Conservation (phyloP, 176 grass and related monocot genomes). For the Paspalum vaginatum region DNA sequence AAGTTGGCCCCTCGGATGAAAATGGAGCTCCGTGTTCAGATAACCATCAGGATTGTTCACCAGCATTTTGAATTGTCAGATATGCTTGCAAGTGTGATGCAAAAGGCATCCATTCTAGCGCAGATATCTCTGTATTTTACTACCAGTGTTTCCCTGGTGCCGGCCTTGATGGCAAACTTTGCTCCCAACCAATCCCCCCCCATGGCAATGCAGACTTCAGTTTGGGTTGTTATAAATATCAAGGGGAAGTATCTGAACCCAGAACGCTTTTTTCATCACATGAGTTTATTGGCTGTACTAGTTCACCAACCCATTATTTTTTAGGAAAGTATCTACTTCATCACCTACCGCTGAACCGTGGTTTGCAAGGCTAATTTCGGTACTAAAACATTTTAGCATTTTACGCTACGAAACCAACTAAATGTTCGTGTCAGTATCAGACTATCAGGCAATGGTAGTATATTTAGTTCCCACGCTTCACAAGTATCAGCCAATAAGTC, state of each 20-base stretch:
- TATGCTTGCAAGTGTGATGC: neutral
- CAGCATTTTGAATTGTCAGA: too few species aligned
- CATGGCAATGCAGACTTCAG: neutral
- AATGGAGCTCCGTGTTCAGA: neutral
- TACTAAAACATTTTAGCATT: neutral
- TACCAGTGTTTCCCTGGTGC: neutral
- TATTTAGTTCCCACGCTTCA: neutral
- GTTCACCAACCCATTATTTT: conserved; percentile 12
- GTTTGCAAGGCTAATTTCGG: conserved; percentile 9
- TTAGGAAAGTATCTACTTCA: neutral
- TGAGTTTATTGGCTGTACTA: conserved; percentile 6
- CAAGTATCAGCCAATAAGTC: neutral
- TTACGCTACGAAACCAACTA: neutral
- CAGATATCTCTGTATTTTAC: neutral
- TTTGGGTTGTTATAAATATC: neutral
- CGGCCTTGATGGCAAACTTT: neutral
- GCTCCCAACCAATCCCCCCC: neutral
- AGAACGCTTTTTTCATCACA: neutral
- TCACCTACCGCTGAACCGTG: neutral
- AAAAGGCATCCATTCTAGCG: neutral
- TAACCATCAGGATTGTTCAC: neutral
- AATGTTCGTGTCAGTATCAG: neutral
- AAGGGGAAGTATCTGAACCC: neutral
- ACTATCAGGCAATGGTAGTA: neutral
- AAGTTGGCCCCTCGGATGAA: neutral